Percentiles rank a stretch among this genome's conserved stretches.
phyloP scores from a whole-genome alignment of 345 rosid species.

The Ceriops tagal region DNA sequence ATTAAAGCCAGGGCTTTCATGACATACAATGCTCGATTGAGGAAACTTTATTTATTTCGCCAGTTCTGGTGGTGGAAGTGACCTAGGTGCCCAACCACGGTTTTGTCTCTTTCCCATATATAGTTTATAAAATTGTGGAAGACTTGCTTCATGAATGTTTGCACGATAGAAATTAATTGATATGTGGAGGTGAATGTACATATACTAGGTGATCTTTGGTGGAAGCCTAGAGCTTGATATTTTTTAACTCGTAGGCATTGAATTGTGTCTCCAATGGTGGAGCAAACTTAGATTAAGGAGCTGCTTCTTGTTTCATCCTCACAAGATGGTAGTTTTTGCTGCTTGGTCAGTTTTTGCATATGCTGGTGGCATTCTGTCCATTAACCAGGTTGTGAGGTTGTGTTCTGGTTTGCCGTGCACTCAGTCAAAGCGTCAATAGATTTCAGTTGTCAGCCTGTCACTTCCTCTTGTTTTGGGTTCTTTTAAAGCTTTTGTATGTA shows the following conservation, averaged over 20 bases:
- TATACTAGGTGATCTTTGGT: slow-evolving; percentile 25
- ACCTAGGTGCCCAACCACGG: slow-evolving; percentile 10
- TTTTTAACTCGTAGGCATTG: slow-evolving; percentile 16
- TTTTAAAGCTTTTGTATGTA: too few relatives aligned
- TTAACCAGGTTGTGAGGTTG: too few relatives aligned
- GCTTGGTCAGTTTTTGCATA: neutral
- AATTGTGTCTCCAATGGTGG: slow-evolving; percentile 1
- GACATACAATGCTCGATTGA: slow-evolving; percentile 71
- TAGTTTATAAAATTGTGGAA: slow-evolving; percentile 22
- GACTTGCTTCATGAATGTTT: slow-evolving; percentile 8
- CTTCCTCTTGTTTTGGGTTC: too few relatives aligned
- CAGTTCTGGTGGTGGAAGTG: slow-evolving; percentile 97
- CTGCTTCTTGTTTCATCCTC: neutral
- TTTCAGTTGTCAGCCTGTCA: too few relatives aligned
- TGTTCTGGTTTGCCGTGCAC: too few relatives aligned
- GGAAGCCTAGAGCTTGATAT: slow-evolving; percentile 16
- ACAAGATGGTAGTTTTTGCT: neutral
- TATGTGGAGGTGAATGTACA: slow-evolving; percentile 34
- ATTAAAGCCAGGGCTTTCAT: slow-evolving; percentile 83
- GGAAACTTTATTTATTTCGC: slow-evolving; percentile 63
- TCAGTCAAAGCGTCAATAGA: too few relatives aligned
- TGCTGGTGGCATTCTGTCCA: too few relatives aligned
- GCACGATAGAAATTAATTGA: slow-evolving; percentile 16
- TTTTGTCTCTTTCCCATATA: slow-evolving; percentile 8
- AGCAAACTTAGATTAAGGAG: slow-evolving; percentile 4